Base-by-base conservation (phyloP, 2,329 filamentous ascomycete species). In the Bipolaris cookei region DNA sequence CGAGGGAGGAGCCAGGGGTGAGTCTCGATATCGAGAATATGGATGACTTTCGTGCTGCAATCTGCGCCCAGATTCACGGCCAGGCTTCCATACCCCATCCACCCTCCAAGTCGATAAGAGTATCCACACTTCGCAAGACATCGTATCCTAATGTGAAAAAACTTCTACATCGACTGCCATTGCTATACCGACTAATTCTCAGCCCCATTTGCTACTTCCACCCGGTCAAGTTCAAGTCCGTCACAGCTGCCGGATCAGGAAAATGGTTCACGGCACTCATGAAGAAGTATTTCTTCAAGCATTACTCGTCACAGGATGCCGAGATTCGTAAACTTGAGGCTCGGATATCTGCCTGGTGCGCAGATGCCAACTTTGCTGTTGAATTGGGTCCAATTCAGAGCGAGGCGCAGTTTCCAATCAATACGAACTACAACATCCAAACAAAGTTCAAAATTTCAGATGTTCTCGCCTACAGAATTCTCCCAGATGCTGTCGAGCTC, bases 311-410 rank as follows among this genome's bases (percentile, higher is more conserved):
- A 4, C 70, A 76, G 39, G 78, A 80, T 51, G 68, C 72, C 3
- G 79, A 82, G 50, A 76, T 84, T 43, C 72, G 78, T 47, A 72
- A 75, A 23, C 74, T 85, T 0, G 78, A 82, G 65, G 69, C 72
- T 3, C 75, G 79, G 14, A 78, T 85, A 47, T 79, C 79, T 1
- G 66, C 75, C 5, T 85, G 82, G 81, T 78, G 84, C 13, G 72
- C 79, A 1, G 79, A 83, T 44, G 82, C 82, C 13, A 84, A 83
- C 55, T 84, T 84, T 61, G 79, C 78, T n/a, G 67, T 84, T 4
- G 75, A 83, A 45, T 65, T 84, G 0, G 75, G 69, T n/a, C 73
- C 78, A 14, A 77, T 85, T 23, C 71, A 73, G 4, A 80, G 78
- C 20, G 68, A 78, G 3, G 80, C 78, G 0, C 77, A 80, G 35